These are phyloP conservation scores for Leptographium wingfieldii DNA, from an alignment of 2,329 filamentous ascomycete species.

Conservation along the genomic window DNA sequence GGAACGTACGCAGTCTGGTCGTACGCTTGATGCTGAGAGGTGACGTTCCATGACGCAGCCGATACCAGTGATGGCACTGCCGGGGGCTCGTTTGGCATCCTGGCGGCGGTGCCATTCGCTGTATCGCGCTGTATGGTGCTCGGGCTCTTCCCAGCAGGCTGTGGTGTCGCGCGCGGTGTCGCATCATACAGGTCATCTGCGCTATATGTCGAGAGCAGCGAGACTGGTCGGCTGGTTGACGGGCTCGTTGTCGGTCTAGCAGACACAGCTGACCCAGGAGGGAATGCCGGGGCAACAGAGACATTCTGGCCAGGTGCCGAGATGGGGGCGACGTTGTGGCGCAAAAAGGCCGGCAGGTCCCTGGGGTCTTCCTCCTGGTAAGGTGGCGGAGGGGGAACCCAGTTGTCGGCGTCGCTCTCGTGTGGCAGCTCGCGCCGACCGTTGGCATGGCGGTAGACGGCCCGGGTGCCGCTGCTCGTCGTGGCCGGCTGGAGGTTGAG, in stretches of 20 bases:
- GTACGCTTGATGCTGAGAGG: neutral
- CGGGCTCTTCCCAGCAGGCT: neutral
- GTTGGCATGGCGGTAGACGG: slow-evolving; percentile 56
- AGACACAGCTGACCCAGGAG: too few relatives aligned
- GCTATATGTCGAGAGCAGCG: neutral
- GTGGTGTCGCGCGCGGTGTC: slow-evolving; percentile 6
- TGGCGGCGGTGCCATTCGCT: slow-evolving; percentile 11
- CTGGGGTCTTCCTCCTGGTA: slow-evolving; percentile 56
- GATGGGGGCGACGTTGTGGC: slow-evolving; percentile 24
- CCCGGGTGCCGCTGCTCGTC: slow-evolving; percentile 37
- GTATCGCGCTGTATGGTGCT: too few relatives aligned
- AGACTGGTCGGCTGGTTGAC: slow-evolving; percentile 5
- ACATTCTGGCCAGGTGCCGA: neutral
- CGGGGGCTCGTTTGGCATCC: slow-evolving; percentile 19
- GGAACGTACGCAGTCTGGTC: slow-evolving; percentile 1
- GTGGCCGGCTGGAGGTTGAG: slow-evolving; percentile 47
- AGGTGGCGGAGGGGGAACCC: slow-evolving; percentile 74
- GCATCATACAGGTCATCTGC: slow-evolving; percentile 8
- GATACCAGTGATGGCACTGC: neutral
- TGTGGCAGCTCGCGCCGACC: slow-evolving; percentile 63
- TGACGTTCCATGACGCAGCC: neutral
- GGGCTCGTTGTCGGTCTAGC: neutral
- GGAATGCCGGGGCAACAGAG: too few relatives aligned
- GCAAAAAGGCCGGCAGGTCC: slow-evolving; percentile 43
- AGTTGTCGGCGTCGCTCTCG: slow-evolving; percentile 79